Evolutionary conservation across 768 basidiomycete species (phyloP).

Genomic region (Leucosporidium yakuticum): DNA sequence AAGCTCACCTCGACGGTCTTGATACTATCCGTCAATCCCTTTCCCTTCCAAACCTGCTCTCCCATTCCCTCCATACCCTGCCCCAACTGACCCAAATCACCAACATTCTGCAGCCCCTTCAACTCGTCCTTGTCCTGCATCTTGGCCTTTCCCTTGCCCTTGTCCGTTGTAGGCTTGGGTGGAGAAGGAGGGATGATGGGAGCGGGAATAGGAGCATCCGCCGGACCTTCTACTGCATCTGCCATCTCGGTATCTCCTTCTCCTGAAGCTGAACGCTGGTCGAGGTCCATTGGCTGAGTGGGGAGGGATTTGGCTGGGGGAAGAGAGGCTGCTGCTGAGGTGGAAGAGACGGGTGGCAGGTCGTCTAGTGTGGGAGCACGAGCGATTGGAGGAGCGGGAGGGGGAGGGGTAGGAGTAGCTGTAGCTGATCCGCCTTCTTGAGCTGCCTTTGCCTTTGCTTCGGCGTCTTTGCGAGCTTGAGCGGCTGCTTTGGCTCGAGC

Average conservation of each 20-base stretch:
- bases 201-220: neutral
- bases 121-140: neutral
- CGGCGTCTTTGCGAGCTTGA: no score
- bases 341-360: neutral
- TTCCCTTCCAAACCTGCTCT: constrained; percentile 49
- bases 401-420: no score
- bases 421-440: no score
- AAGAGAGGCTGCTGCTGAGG: constrained; percentile 10
- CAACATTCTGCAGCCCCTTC: constrained; percentile 23
- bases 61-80: constrained; percentile 29
- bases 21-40: constrained; percentile 79
- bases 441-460: no score
- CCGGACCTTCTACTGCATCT: neutral
- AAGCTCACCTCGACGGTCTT: constrained; percentile 78
- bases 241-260: constrained; percentile 27
- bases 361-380: neutral
- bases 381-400: neutral
- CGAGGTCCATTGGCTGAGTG: constrained; percentile 32
- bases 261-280: constrained; percentile 20
- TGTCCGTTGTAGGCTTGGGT: neutral
- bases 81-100: constrained; percentile 13
- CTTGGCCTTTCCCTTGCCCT: constrained; percentile 22
- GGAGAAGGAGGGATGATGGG: neutral
- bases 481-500: no score
- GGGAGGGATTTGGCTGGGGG: constrained; percentile 26